Evolutionary conservation across 2,329 filamentous ascomycete genomes (phyloP), one percentile per base, ranked within the genome.

Genomic region (Botrytis galanthina): DNA sequence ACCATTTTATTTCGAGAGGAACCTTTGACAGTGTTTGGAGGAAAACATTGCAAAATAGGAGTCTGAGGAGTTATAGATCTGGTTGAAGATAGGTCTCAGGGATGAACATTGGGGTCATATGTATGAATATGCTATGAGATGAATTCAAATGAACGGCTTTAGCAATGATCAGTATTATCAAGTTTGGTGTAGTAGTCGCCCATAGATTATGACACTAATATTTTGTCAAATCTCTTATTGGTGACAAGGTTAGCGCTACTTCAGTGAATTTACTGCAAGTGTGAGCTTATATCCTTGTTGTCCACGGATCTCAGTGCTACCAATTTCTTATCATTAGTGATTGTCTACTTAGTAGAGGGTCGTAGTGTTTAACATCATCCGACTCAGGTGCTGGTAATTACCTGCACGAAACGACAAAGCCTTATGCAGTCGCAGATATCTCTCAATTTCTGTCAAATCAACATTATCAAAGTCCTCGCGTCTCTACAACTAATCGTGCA

Each of bases 1-100:
- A 72, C 71, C 71, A 69, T 69, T 68, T 72, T 69, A 69, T 69
- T 72, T 72, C 12, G 44, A 32, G 37, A 46, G 35, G 46, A n/a
- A 35, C 32, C 26, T 64, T 32, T 32, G 18, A 69, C n/a, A 8
- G 6, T 57, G 35, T 26, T 68, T n/a, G 66, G 51, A 62, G 44
- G 35, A 59, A 57, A 64, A n/a, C 61, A 51, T 59, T 54, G 61
- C 37, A 39, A 35, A 66, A 46, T 16, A 67, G 70, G 60, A 42
- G 48, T 51, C n/a, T 26, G 61, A 54, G 61, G 70, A 72, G 61
- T 67, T 67, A n/a, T 44, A 67, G 37, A 72, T 35, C 10, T 66
- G 61, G 16, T 29, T 57, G 44, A 51, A 54, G 61, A 44, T 67
- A 35, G 20, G 48, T 54, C n/a, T 54, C 4, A 26, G 22, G 60